Base-by-base conservation (phyloP, 2,329 filamentous ascomycete species). In the Sclerotinia sclerotiorum region DNA sequence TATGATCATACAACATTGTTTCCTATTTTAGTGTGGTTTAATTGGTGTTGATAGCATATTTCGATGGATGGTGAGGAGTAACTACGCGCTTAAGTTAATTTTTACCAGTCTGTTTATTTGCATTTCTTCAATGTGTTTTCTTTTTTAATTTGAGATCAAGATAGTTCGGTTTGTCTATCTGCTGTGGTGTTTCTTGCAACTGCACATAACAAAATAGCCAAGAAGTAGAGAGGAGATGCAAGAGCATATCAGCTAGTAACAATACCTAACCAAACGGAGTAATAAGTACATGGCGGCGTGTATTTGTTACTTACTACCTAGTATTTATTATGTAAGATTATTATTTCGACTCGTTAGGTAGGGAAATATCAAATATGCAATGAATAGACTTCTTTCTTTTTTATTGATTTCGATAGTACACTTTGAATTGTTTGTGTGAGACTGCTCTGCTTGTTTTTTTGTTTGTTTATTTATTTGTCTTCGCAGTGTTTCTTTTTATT, bases 1-100 rank as follows among this genome's bases (percentile, higher is more conserved):
- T 35, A 63, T 63, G 55, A 67, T 44, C 35, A 67, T 51, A 62
- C 32, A 60, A 62, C n/a, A 48, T 55, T 15, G 35, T 24, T 27
- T 62, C 35, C 13, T 2, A 35, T 24, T 49, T 49, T 24, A 29
- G 21, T 49, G 58, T 32, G 58, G 15, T 62, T 39, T 7, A 32
- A 62, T 24, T 35, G 21, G 58, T 62, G 44, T 62, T 62, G 29
- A 35, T 17, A 49, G n/a, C 32, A 27, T 54, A 17, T 51, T 39
- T 29, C 10, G n/a, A 42, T 42, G 35, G 32, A 27, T 39, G 19
- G 35, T 48, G 7, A 57, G 39, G 24, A 24, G 19, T 35, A 21
- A 29, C 44, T 35, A 49, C 6, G 2, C 11, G 24, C 17, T 24
- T 4, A 32, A 61, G 27, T 48, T 61, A 19, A 49, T 24, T 32